Evolutionary conservation across 371 early-diverging fungal species (phyloP).

Genomic region (Zopfochytrium polystomum): DNA sequence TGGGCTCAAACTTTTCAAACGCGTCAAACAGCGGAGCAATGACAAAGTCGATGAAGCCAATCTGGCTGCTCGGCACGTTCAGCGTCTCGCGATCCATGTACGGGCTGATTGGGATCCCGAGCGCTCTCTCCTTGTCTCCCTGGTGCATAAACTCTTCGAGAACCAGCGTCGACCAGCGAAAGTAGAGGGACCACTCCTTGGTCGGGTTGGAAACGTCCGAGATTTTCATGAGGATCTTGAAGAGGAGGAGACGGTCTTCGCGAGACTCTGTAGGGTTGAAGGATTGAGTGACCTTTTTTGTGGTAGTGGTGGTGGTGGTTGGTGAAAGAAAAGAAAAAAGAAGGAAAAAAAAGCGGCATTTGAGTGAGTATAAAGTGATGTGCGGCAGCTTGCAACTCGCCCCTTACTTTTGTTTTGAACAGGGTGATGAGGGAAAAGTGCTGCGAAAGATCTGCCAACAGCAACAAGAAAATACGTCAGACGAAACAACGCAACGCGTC

Average conservation of each 20-base stretch:
- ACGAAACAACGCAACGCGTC: neutral
- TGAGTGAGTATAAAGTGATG: neutral
- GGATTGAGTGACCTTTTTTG: constrained; percentile 25
- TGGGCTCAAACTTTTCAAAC: constrained; percentile 36
- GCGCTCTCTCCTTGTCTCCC: constrained; percentile 50
- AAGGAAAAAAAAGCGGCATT: neutral
- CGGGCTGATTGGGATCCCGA: constrained; percentile 41
- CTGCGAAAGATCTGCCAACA: constrained; percentile 44
- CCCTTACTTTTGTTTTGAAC: constrained; percentile 45
- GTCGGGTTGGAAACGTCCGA: constrained; percentile 56
- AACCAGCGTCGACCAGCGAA: constrained; percentile 42
- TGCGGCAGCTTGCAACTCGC: constrained; percentile 3
- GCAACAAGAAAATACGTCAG: neutral
- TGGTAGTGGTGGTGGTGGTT: constrained; percentile 7
- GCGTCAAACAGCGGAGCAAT: constrained; percentile 51
- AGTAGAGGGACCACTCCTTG: constrained; percentile 44
- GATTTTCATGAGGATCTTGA: constrained; percentile 50
- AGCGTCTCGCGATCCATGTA: constrained; percentile 48
- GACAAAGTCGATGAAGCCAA: constrained; percentile 55
- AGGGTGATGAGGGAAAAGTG: constrained; percentile 45
- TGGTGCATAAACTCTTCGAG: constrained; percentile 48
- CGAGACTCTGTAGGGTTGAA: constrained; percentile 40
- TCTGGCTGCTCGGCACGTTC: constrained; percentile 43
- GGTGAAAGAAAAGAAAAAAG: neutral
- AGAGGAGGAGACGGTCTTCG: constrained; percentile 48